A percentile compares a stretch with the other conserved stretches of the same genome.
Conservation (phyloP, 2,329 filamentous ascomycete genomes). For the Arthrobotrys sinensis region DNA sequence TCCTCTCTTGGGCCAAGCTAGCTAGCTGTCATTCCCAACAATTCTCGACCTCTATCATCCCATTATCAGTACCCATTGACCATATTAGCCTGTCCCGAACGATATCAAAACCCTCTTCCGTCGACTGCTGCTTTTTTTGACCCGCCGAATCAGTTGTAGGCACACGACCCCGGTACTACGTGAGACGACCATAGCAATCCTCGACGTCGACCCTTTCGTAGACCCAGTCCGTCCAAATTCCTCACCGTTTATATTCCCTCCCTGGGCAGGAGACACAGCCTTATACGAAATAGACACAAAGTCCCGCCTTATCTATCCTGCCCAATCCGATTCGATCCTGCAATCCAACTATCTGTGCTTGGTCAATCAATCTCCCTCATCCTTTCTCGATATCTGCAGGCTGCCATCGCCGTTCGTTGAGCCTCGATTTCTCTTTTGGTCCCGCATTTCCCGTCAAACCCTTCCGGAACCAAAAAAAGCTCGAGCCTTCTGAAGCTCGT, state of each 20-base stretch:
- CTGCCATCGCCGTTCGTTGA: conserved; percentile 39
- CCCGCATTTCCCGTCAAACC: conserved; percentile 30
- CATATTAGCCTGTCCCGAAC: conserved; percentile 14
- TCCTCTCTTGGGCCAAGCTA: neutral
- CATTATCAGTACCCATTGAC: conserved; percentile 3
- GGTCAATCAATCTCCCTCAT: neutral
- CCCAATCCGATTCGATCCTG: neutral
- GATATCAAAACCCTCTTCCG: neutral
- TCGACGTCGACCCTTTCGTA: conserved; percentile 13
- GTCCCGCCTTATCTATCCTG: conserved; percentile 23
- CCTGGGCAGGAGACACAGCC: conserved; percentile 43
- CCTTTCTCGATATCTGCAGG: conserved; percentile 33
- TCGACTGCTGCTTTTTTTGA: conserved; percentile 30
- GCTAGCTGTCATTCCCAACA: conserved; percentile 41
- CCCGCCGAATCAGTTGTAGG: neutral
- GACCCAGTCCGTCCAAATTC: conserved; percentile 16
- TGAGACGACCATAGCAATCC: conserved; percentile 35
- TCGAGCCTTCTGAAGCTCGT: conserved; percentile 51
- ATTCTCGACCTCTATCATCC: conserved; percentile 8
- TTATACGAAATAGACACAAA: conserved; percentile 30
- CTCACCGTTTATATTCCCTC: conserved; percentile 30
- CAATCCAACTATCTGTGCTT: conserved; percentile 4
- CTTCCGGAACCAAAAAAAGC: conserved; percentile 7
- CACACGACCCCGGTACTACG: conserved; percentile 55
- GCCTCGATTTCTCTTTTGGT: conserved; percentile 51